These are phyloP conservation scores for Lasiosphaeris hirsuta DNA, from an alignment of 495 filamentous ascomycete genomes.

Conservation along the genomic window DNA sequence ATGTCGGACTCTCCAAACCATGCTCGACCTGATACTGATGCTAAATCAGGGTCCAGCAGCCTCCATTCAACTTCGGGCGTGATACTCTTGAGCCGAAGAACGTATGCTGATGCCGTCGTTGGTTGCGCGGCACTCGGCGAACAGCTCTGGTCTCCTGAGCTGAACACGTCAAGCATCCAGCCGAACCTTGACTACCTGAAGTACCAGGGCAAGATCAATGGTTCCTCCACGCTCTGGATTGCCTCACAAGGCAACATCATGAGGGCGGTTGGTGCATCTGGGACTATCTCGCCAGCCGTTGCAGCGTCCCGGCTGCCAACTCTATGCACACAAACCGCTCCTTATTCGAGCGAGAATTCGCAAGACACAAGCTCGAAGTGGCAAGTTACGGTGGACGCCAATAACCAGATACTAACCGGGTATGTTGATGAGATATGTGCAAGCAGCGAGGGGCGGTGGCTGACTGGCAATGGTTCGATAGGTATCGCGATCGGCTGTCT, in stretches of 20 bases:
- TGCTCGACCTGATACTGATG: constrained; percentile 2
- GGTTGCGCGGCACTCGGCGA: constrained; percentile 40
- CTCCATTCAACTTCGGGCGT: constrained; percentile 37
- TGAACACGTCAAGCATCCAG: constrained; percentile 34
- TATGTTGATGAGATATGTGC: constrained; percentile 14
- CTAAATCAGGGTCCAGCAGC: constrained; percentile 31
- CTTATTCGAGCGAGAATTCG: constrained; percentile 37
- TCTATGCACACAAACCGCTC: constrained; percentile 46
- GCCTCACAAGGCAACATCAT: constrained; percentile 14
- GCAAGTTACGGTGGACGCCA: constrained; percentile 42
- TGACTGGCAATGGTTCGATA: constrained; percentile 2
- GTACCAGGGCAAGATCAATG: constrained; percentile 22
- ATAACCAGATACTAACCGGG: constrained; percentile 43
- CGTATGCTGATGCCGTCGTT: constrained; percentile 22
- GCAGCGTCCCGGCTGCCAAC: constrained; percentile 23
- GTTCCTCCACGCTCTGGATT: constrained; percentile 39
- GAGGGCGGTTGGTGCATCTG: constrained; percentile 26
- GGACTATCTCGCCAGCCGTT: constrained; percentile 17
- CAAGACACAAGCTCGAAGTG: constrained; percentile 41
- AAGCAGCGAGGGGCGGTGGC: neutral
- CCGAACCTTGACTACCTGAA: constrained; percentile 40
- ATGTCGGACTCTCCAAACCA: neutral
- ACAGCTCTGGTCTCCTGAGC: constrained; percentile 40
- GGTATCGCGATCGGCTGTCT: constrained; percentile 49
- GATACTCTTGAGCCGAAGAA: constrained; percentile 34